Percentiles rank a stretch among this genome's conserved stretches.
These are phyloP conservation scores for Teunomyces barrocoloradensis DNA, from an alignment of 805 yeast species.

Conservation along the genomic window DNA sequence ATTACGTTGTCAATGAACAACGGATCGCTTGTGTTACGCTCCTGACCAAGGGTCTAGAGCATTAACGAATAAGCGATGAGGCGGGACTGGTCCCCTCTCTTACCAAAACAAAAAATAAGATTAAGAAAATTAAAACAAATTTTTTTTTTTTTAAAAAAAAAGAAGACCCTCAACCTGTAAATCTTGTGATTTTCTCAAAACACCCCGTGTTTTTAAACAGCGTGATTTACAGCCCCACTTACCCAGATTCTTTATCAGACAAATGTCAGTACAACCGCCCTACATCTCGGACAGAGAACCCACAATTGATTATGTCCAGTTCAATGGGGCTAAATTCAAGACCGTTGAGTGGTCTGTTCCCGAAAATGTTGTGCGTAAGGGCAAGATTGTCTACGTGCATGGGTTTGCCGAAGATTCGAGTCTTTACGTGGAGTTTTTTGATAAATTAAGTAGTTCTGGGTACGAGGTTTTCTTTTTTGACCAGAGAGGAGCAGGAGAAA, in stretches of 20 bases:
- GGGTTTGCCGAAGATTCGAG: slow-evolving; percentile 65
- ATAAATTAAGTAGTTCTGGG: slow-evolving; percentile 50
- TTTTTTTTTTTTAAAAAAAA: too few species aligned
- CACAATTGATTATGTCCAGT: slow-evolving; percentile 24
- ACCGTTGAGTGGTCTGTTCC: slow-evolving; percentile 44
- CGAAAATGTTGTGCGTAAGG: slow-evolving; percentile 35
- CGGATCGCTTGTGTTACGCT: neutral
- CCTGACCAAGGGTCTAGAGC: neutral
- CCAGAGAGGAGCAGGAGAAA: slow-evolving; percentile 74
- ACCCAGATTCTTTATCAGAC: neutral
- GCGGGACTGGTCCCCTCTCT: too few species aligned
- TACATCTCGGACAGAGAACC: slow-evolving; percentile 35
- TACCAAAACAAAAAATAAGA: too few species aligned
- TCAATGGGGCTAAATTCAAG: slow-evolving; percentile 39
- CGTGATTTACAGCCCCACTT: neutral
- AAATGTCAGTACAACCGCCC: slow-evolving; percentile 22
- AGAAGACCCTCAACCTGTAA: too few species aligned
- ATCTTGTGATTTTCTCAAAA: neutral
- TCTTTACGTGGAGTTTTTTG: slow-evolving; percentile 52
- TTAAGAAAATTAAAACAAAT: too few species aligned
- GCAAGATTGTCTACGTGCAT: slow-evolving; percentile 60
- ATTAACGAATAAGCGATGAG: neutral
- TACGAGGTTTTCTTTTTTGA: slow-evolving; percentile 68
- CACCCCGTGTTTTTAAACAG: neutral
- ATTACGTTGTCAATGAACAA: neutral